These are phyloP conservation scores for Aspergillus felis DNA, from an alignment of 2,329 filamentous ascomycete species.

Conservation along the genomic window DNA sequence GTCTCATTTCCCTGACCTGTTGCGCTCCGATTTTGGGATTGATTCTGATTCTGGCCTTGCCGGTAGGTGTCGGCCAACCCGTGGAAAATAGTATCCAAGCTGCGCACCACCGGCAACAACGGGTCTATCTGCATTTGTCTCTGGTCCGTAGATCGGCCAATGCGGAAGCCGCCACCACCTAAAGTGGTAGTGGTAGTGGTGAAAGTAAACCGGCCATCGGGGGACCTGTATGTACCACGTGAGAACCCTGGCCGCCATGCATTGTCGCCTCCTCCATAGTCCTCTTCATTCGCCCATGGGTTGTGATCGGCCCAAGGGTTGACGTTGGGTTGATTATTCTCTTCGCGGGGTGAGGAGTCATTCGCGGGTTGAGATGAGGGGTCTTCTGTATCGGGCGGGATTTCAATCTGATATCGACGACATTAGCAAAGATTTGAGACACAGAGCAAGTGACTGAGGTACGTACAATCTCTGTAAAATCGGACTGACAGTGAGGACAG, in stretches of 20 bases:
- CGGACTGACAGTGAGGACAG: conserved; percentile 74
- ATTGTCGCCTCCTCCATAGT: conserved; percentile 33
- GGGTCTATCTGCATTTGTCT: conserved; percentile 22
- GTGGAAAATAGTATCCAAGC: conserved; percentile 46
- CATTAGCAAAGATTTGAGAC: conserved; percentile 4
- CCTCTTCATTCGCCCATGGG: conserved; percentile 49
- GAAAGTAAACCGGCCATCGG: conserved; percentile 43
- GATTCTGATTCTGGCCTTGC: conserved; percentile 7
- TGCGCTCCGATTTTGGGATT: neutral
- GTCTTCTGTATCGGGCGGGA: conserved; percentile 25
- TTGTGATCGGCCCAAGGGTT: conserved; percentile 43
- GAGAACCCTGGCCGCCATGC: conserved; percentile 13
- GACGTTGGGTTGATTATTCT: conserved; percentile 13
- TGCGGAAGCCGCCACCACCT: conserved; percentile 15
- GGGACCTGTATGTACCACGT: conserved; percentile 42
- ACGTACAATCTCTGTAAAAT: conserved; percentile 83
- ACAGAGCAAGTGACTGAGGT: conserved; percentile 1
- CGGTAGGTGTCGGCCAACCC: conserved; percentile 38
- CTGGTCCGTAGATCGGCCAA: conserved; percentile 13
- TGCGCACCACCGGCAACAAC: conserved; percentile 27
- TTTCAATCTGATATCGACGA: conserved; percentile 26
- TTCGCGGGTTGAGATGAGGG: conserved; percentile 22
- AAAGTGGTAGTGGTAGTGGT: conserved; percentile 34
- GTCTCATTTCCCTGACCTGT: conserved; percentile 2
- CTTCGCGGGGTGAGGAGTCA: conserved; percentile 20